Conservation (phyloP, 179 eudicot species). For the Pouteria campechiana region DNA sequence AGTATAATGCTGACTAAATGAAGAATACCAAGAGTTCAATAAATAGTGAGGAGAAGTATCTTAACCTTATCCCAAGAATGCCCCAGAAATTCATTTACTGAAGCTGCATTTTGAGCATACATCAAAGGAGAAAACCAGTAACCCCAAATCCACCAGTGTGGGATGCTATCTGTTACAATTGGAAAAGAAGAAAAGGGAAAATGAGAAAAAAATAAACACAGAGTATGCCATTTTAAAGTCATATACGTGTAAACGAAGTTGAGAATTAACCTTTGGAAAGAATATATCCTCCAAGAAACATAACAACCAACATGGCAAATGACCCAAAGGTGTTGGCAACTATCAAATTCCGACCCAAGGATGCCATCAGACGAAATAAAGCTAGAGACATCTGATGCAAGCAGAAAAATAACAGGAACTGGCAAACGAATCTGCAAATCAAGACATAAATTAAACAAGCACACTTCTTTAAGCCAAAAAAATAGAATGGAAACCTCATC, state of each 20-base stretch:
- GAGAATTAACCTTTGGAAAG: conserved; percentile 59
- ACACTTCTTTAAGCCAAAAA: not conserved
- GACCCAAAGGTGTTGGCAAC: conserved; percentile 98
- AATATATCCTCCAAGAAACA: conserved; percentile 91
- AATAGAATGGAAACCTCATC: not conserved
- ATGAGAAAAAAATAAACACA: not conserved
- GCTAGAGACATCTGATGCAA: conserved; percentile 83
- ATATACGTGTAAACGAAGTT: too few relatives aligned
- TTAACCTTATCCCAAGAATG: conserved; percentile 95
- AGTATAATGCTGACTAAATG: too few relatives aligned
- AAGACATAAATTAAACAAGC: not conserved
- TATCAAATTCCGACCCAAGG: conserved; percentile 88
- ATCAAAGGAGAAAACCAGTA: conserved; percentile 91
- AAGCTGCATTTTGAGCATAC: conserved; percentile 84
- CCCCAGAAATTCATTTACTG: conserved; percentile 90
- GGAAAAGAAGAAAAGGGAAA: conserved; percentile 1
- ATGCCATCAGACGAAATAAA: conserved; percentile 88
- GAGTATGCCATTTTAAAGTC: not conserved
- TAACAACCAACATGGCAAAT: conserved; percentile 93
- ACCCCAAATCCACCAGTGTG: conserved; percentile 89
- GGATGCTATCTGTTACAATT: conserved; percentile 63
- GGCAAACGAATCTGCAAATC: conserved; percentile 58
- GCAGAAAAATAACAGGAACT: conserved; percentile 69
- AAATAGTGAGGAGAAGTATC: too few relatives aligned
- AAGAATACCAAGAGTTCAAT: too few relatives aligned